phyloP scores from a whole-genome alignment of 345 rosid genomes.

The Acer yangbiense region DNA sequence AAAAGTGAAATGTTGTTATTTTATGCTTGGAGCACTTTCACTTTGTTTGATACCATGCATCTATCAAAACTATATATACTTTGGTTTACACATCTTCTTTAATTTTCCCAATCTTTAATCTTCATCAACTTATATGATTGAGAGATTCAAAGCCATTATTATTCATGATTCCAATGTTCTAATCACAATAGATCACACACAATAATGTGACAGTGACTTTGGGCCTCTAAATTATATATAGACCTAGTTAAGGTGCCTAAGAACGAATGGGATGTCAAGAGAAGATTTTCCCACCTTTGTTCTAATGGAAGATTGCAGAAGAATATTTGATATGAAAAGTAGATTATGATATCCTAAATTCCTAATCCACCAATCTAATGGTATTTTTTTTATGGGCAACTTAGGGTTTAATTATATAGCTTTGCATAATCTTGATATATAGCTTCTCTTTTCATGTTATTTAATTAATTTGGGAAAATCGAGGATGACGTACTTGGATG shows the following conservation, averaged over 20 bases:
- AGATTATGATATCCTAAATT: conserved; percentile 5
- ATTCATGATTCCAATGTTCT: conserved; percentile 17
- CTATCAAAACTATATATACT: neutral
- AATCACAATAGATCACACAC: neutral
- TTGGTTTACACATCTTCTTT: neutral
- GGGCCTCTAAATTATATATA: neutral
- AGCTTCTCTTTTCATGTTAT: conserved; percentile 14
- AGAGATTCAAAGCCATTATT: neutral
- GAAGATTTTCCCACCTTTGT: conserved; percentile 7
- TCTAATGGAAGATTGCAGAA: conserved; percentile 13
- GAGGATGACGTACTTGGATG: conserved; percentile 25
- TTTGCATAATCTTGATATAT: conserved; percentile 20
- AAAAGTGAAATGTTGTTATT: conserved; percentile 23
- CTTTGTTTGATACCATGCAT: conserved; percentile 11
- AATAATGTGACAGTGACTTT: neutral
- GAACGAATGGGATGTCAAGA: neutral
- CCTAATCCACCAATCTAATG: neutral
- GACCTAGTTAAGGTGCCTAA: neutral
- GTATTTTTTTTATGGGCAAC: conserved; percentile 7
- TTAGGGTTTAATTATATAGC: conserved; percentile 14
- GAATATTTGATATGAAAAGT: conserved; percentile 4
- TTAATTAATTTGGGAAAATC: conserved; percentile 12
- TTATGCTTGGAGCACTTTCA: conserved; percentile 12
- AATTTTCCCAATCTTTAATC: neutral
- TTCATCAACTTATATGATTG: neutral